Conservation (phyloP, 495 filamentous ascomycete species). For the Coniosporium apollinis region DNA sequence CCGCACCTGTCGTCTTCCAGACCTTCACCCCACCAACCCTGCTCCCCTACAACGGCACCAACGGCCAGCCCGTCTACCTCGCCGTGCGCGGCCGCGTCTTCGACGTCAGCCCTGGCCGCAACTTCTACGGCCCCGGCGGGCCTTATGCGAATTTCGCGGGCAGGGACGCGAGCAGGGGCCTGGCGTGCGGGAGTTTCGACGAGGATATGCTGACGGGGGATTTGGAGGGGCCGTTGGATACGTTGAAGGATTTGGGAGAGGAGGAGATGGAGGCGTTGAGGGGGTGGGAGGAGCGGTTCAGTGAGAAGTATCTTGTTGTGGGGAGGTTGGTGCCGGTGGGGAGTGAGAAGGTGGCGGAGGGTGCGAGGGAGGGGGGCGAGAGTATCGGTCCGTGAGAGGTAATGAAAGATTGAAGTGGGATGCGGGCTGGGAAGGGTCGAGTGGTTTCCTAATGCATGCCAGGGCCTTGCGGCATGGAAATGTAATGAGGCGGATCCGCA, state of each 20-base stretch:
- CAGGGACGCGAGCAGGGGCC: conserved; percentile 77
- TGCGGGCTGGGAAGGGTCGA: too few species aligned
- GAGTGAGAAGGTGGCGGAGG: conserved; percentile 34
- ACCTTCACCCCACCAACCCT: conserved; percentile 81
- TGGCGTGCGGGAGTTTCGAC: conserved; percentile 88
- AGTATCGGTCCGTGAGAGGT: too few species aligned
- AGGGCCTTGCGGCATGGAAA: too few species aligned
- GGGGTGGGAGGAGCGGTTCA: conserved; percentile 86
- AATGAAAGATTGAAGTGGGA: too few species aligned
- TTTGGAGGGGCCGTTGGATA: conserved; percentile 71
- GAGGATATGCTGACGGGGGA: conserved; percentile 93
- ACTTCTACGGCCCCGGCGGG: conserved; percentile 88
- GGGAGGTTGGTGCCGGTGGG: conserved; percentile 71
- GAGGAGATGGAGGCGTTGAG: conserved; percentile 72
- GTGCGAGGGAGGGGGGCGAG: too few species aligned
- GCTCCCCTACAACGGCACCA: conserved; percentile 69
- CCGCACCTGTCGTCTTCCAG: conserved; percentile 66
- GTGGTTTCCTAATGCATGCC: too few species aligned
- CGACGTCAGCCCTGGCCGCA: conserved; percentile 67
- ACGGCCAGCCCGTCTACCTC: conserved; percentile 60
- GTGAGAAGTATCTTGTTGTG: conserved; percentile 85
- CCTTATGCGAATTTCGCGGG: conserved; percentile 91
- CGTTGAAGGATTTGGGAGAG: conserved; percentile 49
- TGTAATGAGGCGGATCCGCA: too few species aligned
- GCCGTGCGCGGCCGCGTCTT: conserved; percentile 75